phyloP scores from a whole-genome alignment of 2,329 filamentous ascomycete species.

The Hypoxylon rubiginosum region DNA sequence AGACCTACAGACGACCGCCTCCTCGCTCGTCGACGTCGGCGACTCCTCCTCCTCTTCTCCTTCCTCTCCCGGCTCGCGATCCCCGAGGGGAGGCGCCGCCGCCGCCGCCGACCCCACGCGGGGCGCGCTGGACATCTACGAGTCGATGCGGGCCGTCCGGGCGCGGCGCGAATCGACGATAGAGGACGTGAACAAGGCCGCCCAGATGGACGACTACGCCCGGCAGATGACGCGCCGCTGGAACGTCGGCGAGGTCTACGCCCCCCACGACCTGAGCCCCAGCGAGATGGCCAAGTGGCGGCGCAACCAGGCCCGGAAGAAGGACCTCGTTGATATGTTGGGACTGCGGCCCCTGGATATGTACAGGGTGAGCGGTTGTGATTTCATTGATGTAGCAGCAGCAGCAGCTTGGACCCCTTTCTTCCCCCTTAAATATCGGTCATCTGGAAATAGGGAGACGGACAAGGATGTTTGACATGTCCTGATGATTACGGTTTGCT shows the following conservation, averaged over 20 bases:
- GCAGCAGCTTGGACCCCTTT: not conserved
- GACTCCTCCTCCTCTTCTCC: slow-evolving; percentile 24
- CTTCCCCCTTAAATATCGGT: not conserved
- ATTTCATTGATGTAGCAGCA: slow-evolving; percentile 23
- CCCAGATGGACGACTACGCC: slow-evolving; percentile 66
- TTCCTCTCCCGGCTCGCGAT: slow-evolving; percentile 1
- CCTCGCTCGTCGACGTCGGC: slow-evolving; percentile 47
- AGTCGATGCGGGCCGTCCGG: slow-evolving; percentile 14
- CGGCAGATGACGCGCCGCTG: slow-evolving; percentile 78
- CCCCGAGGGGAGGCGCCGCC: too few relatives aligned
- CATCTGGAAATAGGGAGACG: not conserved
- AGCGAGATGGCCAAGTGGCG: slow-evolving; percentile 87
- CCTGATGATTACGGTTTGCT: not conserved
- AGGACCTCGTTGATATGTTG: slow-evolving; percentile 83
- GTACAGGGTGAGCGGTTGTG: slow-evolving; percentile 77
- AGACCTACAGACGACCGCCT: slow-evolving; percentile 35
- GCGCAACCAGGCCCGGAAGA: slow-evolving; percentile 64
- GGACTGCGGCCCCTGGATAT: slow-evolving; percentile 84
- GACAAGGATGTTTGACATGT: not conserved
- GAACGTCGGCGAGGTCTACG: slow-evolving; percentile 85
- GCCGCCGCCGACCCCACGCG: slow-evolving; percentile 38
- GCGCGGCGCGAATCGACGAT: slow-evolving; percentile 46
- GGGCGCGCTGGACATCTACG: slow-evolving; percentile 36
- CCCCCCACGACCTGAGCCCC: slow-evolving; percentile 86
- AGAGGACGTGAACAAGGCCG: slow-evolving; percentile 56